Evolutionary conservation across 139 green algal genomes (phyloP).

Genomic region (Coelastrella sp.): DNA sequence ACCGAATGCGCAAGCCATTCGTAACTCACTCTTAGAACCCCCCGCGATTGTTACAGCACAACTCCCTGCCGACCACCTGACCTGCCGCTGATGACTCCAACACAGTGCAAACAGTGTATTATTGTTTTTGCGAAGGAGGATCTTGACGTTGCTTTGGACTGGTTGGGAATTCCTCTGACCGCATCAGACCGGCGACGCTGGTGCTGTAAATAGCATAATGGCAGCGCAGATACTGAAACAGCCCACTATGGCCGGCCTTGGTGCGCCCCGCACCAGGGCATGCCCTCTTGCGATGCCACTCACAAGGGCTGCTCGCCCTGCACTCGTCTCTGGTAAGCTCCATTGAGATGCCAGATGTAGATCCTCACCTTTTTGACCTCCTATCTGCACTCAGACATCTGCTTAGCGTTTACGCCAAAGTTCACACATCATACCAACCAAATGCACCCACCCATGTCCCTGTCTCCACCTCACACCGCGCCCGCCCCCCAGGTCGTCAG

Average conservation of each 20-base stretch:
- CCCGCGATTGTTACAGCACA: not conserved
- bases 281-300: not conserved
- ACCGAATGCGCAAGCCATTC: not conserved
- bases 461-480: not conserved
- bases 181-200: not conserved
- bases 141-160: not conserved
- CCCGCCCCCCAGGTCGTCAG: not conserved
- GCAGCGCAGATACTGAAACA: constrained; percentile 25
- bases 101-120: too few species aligned
- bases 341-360: not conserved
- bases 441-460: not conserved
- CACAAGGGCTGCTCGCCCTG: constrained; percentile 20
- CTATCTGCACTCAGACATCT: not conserved
- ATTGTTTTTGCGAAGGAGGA: not conserved
- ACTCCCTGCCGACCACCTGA: not conserved
- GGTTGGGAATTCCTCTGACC: not conserved
- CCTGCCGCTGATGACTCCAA: not conserved
- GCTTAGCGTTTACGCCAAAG: not conserved
- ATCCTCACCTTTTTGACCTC: not conserved
- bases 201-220: not conserved
- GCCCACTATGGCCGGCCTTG: not conserved
- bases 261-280: not conserved
- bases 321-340: not conserved
- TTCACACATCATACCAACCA: not conserved
- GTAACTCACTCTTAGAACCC: not conserved